Evolutionary conservation across 768 basidiomycete species (phyloP).

Genomic region (Roridomyces roridus): DNA sequence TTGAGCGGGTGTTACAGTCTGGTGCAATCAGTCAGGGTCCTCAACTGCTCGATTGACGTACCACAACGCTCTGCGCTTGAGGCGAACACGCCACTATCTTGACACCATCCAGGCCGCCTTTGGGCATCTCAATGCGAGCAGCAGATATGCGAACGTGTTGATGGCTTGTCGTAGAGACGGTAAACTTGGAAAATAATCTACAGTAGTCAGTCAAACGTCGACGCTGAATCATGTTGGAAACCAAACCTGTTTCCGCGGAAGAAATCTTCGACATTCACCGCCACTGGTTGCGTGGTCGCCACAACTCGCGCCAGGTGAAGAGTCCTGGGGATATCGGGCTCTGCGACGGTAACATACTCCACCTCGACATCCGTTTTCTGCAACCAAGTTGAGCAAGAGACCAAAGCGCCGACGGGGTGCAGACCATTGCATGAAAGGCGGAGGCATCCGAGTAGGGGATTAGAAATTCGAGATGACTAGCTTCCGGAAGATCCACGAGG

Average conservation of each 20-base stretch:
- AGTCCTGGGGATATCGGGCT: conserved; percentile 59
- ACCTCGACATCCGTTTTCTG: conserved; percentile 75
- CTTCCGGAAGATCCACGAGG: conserved; percentile 53
- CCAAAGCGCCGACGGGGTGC: conserved; percentile 26
- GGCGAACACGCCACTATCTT: conserved; percentile 56
- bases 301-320: conserved; percentile 62
- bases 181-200: conserved; percentile 91
- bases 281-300: conserved; percentile 77
- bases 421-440: conserved; percentile 64
- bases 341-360: conserved; percentile 67
- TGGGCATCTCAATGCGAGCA: conserved; percentile 56
- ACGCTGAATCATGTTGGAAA: background rate
- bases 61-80: conserved; percentile 53
- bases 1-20: conserved; percentile 81
- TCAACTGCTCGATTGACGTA: conserved; percentile 35
- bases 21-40: conserved; percentile 8
- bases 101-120: conserved; percentile 52
- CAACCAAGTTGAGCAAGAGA: background rate
- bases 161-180: conserved; percentile 79
- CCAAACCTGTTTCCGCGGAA: conserved; percentile 84
- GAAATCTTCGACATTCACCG: conserved; percentile 96
- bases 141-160: conserved; percentile 80
- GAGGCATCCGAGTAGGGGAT: conserved; percentile 75
- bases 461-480: conserved; percentile 52
- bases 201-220: background rate